phyloP scores from a whole-genome alignment of 768 basidiomycete genomes.

The Trametes villosa region DNA sequence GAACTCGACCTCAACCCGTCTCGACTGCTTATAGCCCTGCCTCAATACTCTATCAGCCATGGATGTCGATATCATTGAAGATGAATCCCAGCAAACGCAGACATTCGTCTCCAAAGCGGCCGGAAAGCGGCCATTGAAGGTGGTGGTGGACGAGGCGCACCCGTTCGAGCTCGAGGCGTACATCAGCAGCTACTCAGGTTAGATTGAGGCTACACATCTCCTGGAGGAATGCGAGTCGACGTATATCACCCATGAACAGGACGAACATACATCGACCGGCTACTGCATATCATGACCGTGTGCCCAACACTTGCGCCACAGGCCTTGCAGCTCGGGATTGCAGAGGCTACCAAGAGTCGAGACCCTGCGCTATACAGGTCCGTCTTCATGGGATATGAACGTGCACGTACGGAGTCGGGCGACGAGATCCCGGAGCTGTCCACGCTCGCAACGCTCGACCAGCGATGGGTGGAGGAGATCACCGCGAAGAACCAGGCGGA shows the following conservation, averaged over 20 bases:
- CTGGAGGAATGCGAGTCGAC: slow-evolving; percentile 5
- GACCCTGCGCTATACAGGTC: slow-evolving; percentile 65
- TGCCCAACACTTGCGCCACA: slow-evolving; percentile 75
- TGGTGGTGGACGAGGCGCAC: slow-evolving; percentile 70
- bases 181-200: slow-evolving; percentile 77
- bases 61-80: slow-evolving; percentile 21
- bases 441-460: slow-evolving; percentile 59
- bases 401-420: slow-evolving; percentile 33
- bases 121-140: slow-evolving; percentile 13
- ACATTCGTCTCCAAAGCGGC: background rate
- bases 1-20: background rate
- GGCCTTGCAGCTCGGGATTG: slow-evolving; percentile 69
- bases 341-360: slow-evolving; percentile 66
- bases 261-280: slow-evolving; percentile 74
- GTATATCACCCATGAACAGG: slow-evolving; percentile 45
- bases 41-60: background rate
- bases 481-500: slow-evolving; percentile 72
- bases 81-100: background rate
- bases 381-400: slow-evolving; percentile 59
- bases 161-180: slow-evolving; percentile 89
- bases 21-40: background rate
- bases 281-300: slow-evolving; percentile 65
- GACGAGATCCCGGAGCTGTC: slow-evolving; percentile 50
- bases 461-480: slow-evolving; percentile 74
- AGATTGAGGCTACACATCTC: slow-evolving; percentile 11